phyloP scores from a whole-genome alignment of 148 eudicot species.

The Nyssa sinensis region DNA sequence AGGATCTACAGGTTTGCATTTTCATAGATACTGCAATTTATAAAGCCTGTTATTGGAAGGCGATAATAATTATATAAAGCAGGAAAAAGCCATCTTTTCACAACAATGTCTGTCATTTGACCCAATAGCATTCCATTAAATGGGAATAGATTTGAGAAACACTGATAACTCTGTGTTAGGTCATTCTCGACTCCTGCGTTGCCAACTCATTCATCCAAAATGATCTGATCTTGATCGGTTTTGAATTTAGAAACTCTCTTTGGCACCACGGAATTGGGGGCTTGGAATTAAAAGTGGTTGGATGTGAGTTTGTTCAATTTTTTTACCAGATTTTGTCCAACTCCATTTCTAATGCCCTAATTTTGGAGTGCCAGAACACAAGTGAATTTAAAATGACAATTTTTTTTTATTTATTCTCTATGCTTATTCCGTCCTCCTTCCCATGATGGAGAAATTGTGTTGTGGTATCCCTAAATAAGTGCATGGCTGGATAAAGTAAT shows the following conservation, averaged over 20 bases:
- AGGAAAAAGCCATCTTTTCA: too few relatives aligned
- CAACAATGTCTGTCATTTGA: too few relatives aligned
- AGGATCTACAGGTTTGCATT: constrained; percentile 59
- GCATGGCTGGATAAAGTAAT: not conserved
- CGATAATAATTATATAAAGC: too few relatives aligned
- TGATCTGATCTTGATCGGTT: not conserved
- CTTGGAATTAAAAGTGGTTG: too few relatives aligned
- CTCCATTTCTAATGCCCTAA: too few relatives aligned
- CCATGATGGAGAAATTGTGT: not conserved
- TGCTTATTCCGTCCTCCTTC: not conserved
- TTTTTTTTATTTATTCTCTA: not conserved
- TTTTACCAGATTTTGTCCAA: too few relatives aligned
- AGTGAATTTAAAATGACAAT: not conserved
- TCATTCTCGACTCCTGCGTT: not conserved
- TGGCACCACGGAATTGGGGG: too few relatives aligned
- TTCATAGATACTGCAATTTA: constrained; percentile 6
- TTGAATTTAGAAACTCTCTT: not conserved
- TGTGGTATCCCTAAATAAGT: not conserved
- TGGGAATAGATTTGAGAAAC: too few relatives aligned
- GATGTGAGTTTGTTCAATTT: too few relatives aligned
- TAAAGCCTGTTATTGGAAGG: not conserved
- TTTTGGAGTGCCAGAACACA: too few relatives aligned
- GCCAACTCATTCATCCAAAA: not conserved
- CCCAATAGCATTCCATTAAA: too few relatives aligned
- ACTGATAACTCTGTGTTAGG: too few relatives aligned